These are phyloP conservation scores for Chlorella sp. DNA, from an alignment of 139 green algal species.

Conservation along the genomic window DNA sequence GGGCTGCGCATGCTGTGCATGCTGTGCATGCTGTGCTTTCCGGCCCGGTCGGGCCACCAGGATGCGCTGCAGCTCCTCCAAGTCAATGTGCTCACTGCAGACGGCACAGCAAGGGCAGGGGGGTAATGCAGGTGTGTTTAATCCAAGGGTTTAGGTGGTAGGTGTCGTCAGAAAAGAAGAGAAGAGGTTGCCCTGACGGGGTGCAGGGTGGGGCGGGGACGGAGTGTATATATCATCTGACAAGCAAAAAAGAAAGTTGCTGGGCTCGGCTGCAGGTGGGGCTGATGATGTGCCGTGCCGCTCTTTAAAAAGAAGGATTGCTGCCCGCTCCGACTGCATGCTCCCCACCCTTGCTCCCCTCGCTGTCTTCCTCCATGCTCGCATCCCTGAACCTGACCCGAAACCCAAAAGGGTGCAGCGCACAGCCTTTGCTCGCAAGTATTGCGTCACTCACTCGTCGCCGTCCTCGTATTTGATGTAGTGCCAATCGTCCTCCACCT, in stretches of 20 bases:
- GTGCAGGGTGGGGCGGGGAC: too few relatives aligned
- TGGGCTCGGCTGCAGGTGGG: background rate
- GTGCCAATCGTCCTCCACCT: background rate
- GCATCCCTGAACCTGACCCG: background rate
- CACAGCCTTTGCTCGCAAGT: too few relatives aligned
- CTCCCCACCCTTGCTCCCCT: too few relatives aligned
- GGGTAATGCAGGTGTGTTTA: background rate
- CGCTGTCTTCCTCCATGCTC: too few relatives aligned
- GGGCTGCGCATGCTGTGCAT: background rate
- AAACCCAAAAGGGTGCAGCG: too few relatives aligned
- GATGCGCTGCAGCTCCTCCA: slow-evolving; percentile 12
- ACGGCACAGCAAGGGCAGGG: too few relatives aligned
- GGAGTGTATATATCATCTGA: too few relatives aligned
- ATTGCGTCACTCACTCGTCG: background rate
- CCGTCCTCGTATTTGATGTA: slow-evolving; percentile 7
- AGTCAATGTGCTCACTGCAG: slow-evolving; percentile 6
- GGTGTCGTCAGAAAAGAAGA: too few relatives aligned
- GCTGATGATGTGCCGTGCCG: background rate
- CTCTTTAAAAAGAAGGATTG: too few relatives aligned
- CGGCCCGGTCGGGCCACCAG: background rate
- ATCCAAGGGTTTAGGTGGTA: too few relatives aligned
- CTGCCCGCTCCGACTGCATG: background rate
- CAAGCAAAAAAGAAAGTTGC: background rate
- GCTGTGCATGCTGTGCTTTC: background rate
- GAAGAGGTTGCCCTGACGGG: too few relatives aligned